These are phyloP conservation scores for Sugiyamaella japonica DNA, from an alignment of 1,139 yeast species.

Conservation along the genomic window DNA sequence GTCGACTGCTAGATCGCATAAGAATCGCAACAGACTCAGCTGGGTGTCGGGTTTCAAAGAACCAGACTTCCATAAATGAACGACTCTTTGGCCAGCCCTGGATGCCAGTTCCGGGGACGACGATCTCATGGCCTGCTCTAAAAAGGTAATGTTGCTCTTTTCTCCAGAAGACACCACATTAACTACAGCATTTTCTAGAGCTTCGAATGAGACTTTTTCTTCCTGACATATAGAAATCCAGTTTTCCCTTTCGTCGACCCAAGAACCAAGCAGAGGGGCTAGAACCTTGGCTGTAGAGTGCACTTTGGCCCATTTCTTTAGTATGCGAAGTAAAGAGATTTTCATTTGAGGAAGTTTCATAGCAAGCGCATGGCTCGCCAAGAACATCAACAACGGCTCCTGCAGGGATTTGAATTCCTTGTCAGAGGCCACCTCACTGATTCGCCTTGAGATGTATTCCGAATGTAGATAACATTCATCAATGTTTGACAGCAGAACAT, in stretches of 20 bases:
- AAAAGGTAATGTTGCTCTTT: constrained; percentile 60
- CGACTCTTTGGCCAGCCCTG: constrained; percentile 53
- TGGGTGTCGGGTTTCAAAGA: constrained; percentile 59
- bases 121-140: constrained; percentile 50
- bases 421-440: constrained; percentile 34
- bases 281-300: constrained; percentile 33
- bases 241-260: constrained; percentile 46
- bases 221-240: constrained; percentile 50
- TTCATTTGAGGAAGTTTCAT: constrained; percentile 50
- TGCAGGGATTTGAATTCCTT: constrained; percentile 27
- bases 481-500: constrained; percentile 42
- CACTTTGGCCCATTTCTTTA: constrained; percentile 44
- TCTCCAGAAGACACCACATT: constrained; percentile 59
- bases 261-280: constrained; percentile 41
- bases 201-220: constrained; percentile 52
- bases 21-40: constrained; percentile 54
- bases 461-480: constrained; percentile 51
- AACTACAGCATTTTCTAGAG: constrained; percentile 57
- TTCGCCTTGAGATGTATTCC: constrained; percentile 43
- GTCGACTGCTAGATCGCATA: constrained; percentile 57
- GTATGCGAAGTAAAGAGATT: constrained; percentile 41
- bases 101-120: constrained; percentile 54
- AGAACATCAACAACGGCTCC: constrained; percentile 44
- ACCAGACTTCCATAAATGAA: constrained; percentile 48
- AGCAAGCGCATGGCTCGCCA: constrained; percentile 52